Evolutionary conservation across 2,329 filamentous ascomycete genomes (phyloP).

Genomic region (Ophiostoma angusticollis): DNA sequence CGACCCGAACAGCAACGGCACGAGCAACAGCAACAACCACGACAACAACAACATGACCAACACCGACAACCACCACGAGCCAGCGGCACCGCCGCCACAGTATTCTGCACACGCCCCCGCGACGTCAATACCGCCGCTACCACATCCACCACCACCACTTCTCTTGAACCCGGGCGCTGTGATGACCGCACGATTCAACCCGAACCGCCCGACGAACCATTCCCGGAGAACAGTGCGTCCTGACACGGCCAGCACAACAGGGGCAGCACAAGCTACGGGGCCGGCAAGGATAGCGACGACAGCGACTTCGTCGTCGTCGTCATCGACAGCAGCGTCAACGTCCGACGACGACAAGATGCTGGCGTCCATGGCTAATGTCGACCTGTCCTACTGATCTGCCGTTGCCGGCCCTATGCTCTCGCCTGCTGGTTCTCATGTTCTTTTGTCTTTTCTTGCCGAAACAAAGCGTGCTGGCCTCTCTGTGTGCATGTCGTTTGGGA

Average conservation of each 20-base stretch:
- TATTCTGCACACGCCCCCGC: not conserved
- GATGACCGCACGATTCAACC: constrained; percentile 3
- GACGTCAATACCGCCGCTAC: not conserved
- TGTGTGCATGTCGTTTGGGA: too few relatives aligned
- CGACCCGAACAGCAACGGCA: not conserved
- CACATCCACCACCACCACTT: not conserved
- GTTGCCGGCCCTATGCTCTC: not conserved
- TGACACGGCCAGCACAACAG: constrained; percentile 4
- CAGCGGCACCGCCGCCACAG: not conserved
- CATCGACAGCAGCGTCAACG: constrained; percentile 6
- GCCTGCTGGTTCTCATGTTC: not conserved
- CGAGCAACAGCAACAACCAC: not conserved
- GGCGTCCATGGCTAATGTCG: constrained; percentile 15
- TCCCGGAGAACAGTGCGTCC: constrained; percentile 10
- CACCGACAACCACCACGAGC: not conserved
- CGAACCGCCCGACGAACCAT: not conserved
- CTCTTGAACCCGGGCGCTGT: too few relatives aligned
- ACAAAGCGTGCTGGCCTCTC: constrained; percentile 4
- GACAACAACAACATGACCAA: not conserved
- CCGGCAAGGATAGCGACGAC: constrained; percentile 3
- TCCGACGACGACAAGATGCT: constrained; percentile 12
- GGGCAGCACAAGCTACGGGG: not conserved
- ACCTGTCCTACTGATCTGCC: constrained; percentile 13
- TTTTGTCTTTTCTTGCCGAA: not conserved
- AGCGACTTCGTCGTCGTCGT: constrained; percentile 3